Base-by-base conservation (phyloP, 2,329 filamentous ascomycete species). In the Pseudogymnoascus sp. region DNA sequence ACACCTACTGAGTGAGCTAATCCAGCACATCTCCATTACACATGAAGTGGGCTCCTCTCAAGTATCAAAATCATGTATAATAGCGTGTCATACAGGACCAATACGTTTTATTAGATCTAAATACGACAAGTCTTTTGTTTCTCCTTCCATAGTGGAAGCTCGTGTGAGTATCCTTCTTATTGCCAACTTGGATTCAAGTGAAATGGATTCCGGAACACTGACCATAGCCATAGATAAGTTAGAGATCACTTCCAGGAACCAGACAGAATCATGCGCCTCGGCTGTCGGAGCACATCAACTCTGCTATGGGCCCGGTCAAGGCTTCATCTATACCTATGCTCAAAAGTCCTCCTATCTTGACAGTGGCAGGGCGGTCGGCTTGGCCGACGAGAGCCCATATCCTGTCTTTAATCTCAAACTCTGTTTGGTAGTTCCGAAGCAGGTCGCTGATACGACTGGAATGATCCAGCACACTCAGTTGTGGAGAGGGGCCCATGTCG, bases 361-460 rank as follows among this genome's bases (percentile, higher is more conserved):
- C 43, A 48, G 43, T 14, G 43, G 43, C 43, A 48, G 43, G 43
- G 43, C 43, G 43, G 43, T 23, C 19, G 5, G 10, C 2, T 48
- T 48, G 43, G 43, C 10, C 6, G 43, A 48, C 43, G 11, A 48
- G 19, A 48, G 43, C 61, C 63, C 60, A 64, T 25, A 64, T 62
- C 23, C 66, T 69, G 19, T 72, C 69, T 48, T 74, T 74, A 7
- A 65, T 57, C 39, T 61, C 63, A 61, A 73, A 71, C 3, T 70
- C 70, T 60, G 72, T 72, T 63, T 74, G 72, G 7, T 65, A 71
- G 31, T 74, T 71, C 23, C 68, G 57, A 4, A 74, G 57, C 0
- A 71, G 48, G 10, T 68, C 62, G 6, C 66, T 63, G 0, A 74
- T 64, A 2, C 68, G 63, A 13, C 60, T 19, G 5, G 19, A 48